Evolutionary conservation across 768 basidiomycete species (phyloP), one percentile per base, ranked within the genome.

Genomic region (Suillus ampliporus): DNA sequence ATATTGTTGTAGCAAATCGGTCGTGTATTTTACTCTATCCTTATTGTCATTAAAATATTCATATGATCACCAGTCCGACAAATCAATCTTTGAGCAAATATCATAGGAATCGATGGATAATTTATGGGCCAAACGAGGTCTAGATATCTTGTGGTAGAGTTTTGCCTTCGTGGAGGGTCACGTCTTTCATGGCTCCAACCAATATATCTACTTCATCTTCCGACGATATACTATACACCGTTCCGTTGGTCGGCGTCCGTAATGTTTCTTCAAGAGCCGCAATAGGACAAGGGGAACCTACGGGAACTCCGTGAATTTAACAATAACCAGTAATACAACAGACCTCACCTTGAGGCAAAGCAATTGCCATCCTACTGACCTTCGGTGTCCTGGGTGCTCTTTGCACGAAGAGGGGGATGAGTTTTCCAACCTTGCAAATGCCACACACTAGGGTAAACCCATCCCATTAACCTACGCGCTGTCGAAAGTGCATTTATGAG

Each of bases 361-460:
- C 70, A 34, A 82, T 75, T 6, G 83, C 84, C 73, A 82, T 76
- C 48, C 77, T 78, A 65, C 83, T 79, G 28, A 73, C 73, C 61
- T 77, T 78, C 5, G 79, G 74, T 10, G 74, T 73, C 65, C 60
- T 77, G 57, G 68, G 71, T 4, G 73, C 67, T 46, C 74, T 78
- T 48, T 80, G 76, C 21, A 71, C 68, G 71, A 91, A 91, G 23
- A 86, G 76, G 13, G 90, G 86, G 13, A 82, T 67, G 10, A 92
- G 81, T 58, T 73, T 80, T 8, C 90, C 90, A 50, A 74, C 78
- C 69, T 82, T 85, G 69, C 91, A 92, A 1, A 77, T 81, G 17
- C 89, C 89, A 65, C 91, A 92, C 2, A 86, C 91, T 92, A 58
- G 3, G 23, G 60, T 35, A 34, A 19, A 50, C 10, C 48, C 23